Evolutionary conservation across 768 basidiomycete species (phyloP).

Genomic region (Hemileccinum rubropunctum): DNA sequence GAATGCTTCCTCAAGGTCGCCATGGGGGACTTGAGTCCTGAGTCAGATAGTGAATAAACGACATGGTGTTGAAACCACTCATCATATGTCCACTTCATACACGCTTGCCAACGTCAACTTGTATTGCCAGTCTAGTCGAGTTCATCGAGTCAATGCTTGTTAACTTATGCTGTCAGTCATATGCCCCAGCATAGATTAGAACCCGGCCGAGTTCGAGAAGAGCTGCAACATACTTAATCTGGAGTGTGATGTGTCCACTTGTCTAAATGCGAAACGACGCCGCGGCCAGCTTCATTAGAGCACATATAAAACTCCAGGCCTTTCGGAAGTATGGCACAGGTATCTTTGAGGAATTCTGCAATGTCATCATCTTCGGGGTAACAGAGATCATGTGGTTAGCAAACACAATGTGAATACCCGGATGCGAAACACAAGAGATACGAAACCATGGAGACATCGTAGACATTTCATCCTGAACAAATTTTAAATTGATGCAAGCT

Average conservation of each 20-base stretch:
- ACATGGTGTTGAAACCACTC: constrained; percentile 16
- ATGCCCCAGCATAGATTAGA: constrained; percentile 53
- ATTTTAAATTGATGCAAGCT: background rate
- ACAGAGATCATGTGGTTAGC: too few species aligned
- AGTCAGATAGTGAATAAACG: constrained; percentile 20
- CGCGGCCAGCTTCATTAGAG: constrained; percentile 44
- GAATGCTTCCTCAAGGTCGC: constrained; percentile 63
- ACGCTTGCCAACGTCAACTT: constrained; percentile 65
- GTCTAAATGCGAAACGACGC: constrained; percentile 59
- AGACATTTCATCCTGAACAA: constrained; percentile 44
- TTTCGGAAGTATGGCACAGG: too few species aligned
- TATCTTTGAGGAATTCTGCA: too few species aligned
- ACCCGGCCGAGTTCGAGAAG: constrained; percentile 54
- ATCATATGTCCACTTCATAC: constrained; percentile 57
- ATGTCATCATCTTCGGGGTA: too few species aligned
- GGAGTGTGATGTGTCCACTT: constrained; percentile 56
- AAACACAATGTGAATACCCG: too few species aligned
- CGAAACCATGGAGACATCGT: constrained; percentile 54
- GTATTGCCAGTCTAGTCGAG: too few species aligned
- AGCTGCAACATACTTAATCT: constrained; percentile 52
- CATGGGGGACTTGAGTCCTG: constrained; percentile 55
- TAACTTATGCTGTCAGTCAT: too few species aligned
- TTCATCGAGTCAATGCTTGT: too few species aligned
- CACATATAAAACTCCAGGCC: constrained; percentile 36
- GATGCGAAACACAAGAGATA: background rate